phyloP scores from a whole-genome alignment of 2,329 filamentous ascomycete genomes.

The Nemania diffusa region DNA sequence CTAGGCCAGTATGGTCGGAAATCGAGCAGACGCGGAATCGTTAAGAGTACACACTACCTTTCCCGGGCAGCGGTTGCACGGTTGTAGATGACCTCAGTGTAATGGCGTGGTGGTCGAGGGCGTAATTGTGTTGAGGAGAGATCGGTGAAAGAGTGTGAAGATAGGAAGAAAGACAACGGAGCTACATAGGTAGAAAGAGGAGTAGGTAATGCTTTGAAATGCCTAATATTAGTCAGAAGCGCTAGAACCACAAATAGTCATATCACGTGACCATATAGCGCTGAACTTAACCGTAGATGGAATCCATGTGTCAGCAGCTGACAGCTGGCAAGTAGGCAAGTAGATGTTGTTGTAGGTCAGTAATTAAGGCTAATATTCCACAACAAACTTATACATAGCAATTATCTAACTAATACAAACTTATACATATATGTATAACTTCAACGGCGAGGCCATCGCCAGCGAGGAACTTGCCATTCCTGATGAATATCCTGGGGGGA shows the following conservation, averaged over 20 bases:
- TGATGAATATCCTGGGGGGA: no score
- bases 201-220: constrained; percentile 31
- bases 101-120: constrained; percentile 5
- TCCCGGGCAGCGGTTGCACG: not conserved
- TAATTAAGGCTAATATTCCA: no score
- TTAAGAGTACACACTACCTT: not conserved
- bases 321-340: not conserved
- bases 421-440: no score
- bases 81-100: not conserved
- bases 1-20: not conserved
- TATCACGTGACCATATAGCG: constrained; percentile 25
- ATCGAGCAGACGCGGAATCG: not conserved
- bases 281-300: no score
- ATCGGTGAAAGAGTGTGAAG: constrained; percentile 4
- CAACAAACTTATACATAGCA: no score
- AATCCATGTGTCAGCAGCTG: not conserved
- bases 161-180: constrained; percentile 15
- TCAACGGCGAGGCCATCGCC: no score
- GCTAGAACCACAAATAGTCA: constrained; percentile 22
- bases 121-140: constrained; percentile 5
- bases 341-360: no score
- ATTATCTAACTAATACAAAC: no score
- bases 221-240: constrained; percentile 36
- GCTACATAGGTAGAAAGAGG: constrained; percentile 16
- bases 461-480: no score